Base-by-base conservation (phyloP, 768 basidiomycete species). In the Paxillus ammoniavirescens region DNA sequence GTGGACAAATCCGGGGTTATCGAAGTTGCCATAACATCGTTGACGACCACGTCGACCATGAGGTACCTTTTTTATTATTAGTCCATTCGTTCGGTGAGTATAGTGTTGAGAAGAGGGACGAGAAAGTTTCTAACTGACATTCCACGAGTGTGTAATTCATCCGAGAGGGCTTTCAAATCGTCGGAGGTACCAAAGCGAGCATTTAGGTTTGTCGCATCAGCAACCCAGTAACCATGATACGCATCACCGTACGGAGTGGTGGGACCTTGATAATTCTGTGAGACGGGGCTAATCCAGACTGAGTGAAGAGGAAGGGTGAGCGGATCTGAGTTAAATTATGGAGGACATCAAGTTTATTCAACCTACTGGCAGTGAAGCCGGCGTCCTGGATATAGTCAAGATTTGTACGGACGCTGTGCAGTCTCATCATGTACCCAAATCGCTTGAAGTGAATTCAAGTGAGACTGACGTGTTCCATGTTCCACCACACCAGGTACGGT, bases 271-370 rank as follows among this genome's bases (percentile, higher is more conserved):
- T 87, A 90, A 65, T 91, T 91, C 69, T 90, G 80, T 53, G 81
- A 84, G 15, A 93, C 80, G 10, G 91, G 91, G 55, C 86, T 89
- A 55, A 91, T 91, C 90, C 90, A 93, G 43, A 91, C 85, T 85
- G 54, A 50, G 28, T 28, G 15, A 30, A 47, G 36, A 47, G 31
- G n/a, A 43, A 31, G 43, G 42, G 38, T 47, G 5, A 26, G 37
- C n/a, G 8, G 6, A 3, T 8, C 1, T 4, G 6, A 9, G 23
- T 23, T 17, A 4, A 21, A n/a, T 41, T 15, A 15, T 21, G 26
- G 26, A 6, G 26, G 26, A 26, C 3, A 26, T 6, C 26, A 26
- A 5, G 33, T 23, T 45, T 38, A 45, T 8, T 30, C 7, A 38
- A 67, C 77, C 41, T 40, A 83, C 86, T 73, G 13, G 90, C 89